Evolutionary conservation across 1,284 basidiomycete genomes (phyloP).

Genomic region (Pseudozyma pruni): DNA sequence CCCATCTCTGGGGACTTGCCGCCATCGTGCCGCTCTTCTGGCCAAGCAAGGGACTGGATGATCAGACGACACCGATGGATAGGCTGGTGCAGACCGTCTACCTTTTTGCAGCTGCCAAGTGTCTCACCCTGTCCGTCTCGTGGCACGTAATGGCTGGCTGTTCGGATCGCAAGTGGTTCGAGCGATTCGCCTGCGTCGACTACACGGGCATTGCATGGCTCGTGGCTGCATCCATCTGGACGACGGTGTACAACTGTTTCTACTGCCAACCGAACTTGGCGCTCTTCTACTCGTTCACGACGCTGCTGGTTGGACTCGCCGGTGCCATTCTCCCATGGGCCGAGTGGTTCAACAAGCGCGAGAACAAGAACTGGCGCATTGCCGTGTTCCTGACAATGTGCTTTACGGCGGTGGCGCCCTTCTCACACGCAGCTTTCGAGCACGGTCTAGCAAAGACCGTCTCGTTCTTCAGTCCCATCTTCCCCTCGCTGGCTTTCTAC

Average conservation of each 20-base stretch:
- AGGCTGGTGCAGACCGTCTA: slow-evolving; percentile 64
- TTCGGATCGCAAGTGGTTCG: slow-evolving; percentile 61
- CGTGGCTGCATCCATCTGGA: slow-evolving; percentile 64
- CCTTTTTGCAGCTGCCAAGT: slow-evolving; percentile 65
- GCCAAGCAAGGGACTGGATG: slow-evolving; percentile 60
- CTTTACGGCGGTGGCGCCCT: slow-evolving; percentile 60
- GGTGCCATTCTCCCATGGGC: slow-evolving; percentile 66
- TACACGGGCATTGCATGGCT: slow-evolving; percentile 67
- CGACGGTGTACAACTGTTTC: slow-evolving; percentile 66
- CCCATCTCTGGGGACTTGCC: slow-evolving; percentile 61
- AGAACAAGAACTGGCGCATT: slow-evolving; percentile 62
- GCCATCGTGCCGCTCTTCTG: slow-evolving; percentile 63
- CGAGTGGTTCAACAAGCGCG: slow-evolving; percentile 64
- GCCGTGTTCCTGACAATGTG: slow-evolving; percentile 64
- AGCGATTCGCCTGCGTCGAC: slow-evolving; percentile 65
- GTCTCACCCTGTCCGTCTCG: slow-evolving; percentile 59
- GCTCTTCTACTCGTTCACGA: slow-evolving; percentile 59
- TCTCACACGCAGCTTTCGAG: slow-evolving; percentile 61
- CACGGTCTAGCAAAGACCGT: slow-evolving; percentile 60
- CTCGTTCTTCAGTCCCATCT: slow-evolving; percentile 60
- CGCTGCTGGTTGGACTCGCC: slow-evolving; percentile 55
- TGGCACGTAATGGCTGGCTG: slow-evolving; percentile 68
- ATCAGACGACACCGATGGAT: slow-evolving; percentile 64
- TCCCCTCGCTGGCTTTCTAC: slow-evolving; percentile 61
- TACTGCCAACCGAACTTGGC: slow-evolving; percentile 67